These are phyloP conservation scores for Durotheca rogersii DNA, from an alignment of 495 filamentous ascomycete species.

Conservation along the genomic window DNA sequence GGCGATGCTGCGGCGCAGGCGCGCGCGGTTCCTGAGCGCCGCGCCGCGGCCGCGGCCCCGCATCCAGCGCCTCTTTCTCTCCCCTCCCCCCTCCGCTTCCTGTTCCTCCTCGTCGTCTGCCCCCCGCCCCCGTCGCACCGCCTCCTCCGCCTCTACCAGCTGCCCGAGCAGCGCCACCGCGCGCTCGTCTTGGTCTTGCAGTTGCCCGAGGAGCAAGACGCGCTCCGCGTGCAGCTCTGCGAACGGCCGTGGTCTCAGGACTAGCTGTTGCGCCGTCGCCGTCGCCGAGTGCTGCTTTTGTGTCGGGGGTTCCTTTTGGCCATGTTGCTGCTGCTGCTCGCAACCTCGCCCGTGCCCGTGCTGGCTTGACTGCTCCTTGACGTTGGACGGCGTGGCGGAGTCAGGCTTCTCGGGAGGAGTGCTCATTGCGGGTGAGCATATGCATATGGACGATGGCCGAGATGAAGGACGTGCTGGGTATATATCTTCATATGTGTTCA, in stretches of 20 bases:
- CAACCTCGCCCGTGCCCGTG: too few relatives aligned
- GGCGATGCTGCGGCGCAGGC: slow-evolving; percentile 34
- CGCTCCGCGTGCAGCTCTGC: slow-evolving; percentile 43
- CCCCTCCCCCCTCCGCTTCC: too few relatives aligned
- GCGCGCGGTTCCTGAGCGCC: slow-evolving; percentile 29
- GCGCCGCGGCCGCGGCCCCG: too few relatives aligned
- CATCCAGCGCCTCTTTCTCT: too few relatives aligned
- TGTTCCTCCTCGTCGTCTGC: not conserved
- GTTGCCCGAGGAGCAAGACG: slow-evolving; percentile 39
- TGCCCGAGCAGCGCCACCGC: slow-evolving; percentile 35
- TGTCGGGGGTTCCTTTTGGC: not conserved
- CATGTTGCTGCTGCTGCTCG: not conserved
- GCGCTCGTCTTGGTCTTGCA: slow-evolving; percentile 39
- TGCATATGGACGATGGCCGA: not conserved
- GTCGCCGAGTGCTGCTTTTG: slow-evolving; percentile 18
- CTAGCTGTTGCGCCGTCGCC: slow-evolving; percentile 16
- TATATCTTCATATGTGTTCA: slow-evolving; percentile 12
- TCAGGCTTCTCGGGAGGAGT: not conserved
- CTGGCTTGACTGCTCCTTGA: not conserved
- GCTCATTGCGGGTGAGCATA: not conserved
- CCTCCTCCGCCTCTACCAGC: slow-evolving; percentile 33
- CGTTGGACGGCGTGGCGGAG: slow-evolving; percentile 4
- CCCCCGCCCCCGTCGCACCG: slow-evolving; percentile 26
- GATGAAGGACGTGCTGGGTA: not conserved
- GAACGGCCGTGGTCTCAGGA: slow-evolving; percentile 36